Evolutionary conservation across 805 yeast genomes (phyloP).

Genomic region (Citeromyces nyonsensis): DNA sequence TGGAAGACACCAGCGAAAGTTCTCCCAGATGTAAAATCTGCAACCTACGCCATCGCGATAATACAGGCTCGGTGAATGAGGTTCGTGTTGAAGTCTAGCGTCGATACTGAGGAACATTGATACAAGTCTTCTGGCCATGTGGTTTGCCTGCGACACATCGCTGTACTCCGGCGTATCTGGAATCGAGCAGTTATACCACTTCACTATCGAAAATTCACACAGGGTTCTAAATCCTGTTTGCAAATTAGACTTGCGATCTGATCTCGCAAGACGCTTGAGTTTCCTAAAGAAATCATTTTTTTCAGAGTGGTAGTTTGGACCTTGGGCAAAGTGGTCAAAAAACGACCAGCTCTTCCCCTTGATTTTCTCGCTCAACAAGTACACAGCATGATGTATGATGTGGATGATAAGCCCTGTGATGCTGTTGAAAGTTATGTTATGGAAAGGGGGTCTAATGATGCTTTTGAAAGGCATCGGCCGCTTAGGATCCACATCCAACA

Average conservation of each 20-base stretch:
- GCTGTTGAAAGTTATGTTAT: conserved; percentile 4
- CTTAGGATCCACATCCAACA: not conserved
- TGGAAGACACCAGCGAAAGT: conserved; percentile 4
- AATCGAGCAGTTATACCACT: conserved; percentile 4
- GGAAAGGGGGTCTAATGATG: conserved; percentile 4
- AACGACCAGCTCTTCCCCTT: not conserved
- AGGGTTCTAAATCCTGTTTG: not conserved
- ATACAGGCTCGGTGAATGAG: no score
- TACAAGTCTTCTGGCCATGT: conserved; percentile 5
- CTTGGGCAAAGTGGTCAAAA: conserved; percentile 2
- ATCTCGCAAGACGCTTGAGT: conserved; percentile 1
- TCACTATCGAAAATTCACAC: conserved; percentile 2
- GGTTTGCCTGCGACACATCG: conserved; percentile 1
- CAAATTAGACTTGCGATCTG: not conserved
- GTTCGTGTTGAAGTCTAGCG: not conserved
- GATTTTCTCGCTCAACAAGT: conserved; percentile 4
- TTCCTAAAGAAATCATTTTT: not conserved
- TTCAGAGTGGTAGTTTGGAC: not conserved
- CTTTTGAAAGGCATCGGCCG: not conserved
- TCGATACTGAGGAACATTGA: conserved; percentile 4
- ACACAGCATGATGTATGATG: conserved; percentile 5
- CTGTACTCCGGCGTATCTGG: conserved; percentile 1
- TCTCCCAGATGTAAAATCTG: conserved; percentile 2
- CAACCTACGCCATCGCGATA: no score
- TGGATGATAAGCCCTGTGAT: conserved; percentile 4